These are phyloP conservation scores for Phytophthora foliorum DNA, from an alignment of 352 stramenopile genomes.

Conservation along the genomic window DNA sequence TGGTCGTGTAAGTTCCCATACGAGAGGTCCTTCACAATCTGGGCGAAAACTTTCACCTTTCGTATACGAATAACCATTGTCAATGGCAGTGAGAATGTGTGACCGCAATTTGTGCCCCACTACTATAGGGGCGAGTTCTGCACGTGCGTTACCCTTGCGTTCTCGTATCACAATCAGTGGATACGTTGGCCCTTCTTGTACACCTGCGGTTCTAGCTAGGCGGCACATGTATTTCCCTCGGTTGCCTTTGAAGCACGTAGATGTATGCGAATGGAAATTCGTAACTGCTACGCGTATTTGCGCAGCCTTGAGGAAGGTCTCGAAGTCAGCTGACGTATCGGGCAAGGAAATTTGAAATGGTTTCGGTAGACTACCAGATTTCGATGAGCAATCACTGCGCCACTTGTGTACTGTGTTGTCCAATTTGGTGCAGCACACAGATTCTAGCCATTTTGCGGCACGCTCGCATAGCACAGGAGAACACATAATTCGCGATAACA, in stretches of 20 bases:
- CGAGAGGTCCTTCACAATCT: slow-evolving; percentile 1
- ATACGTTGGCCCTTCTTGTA: background rate
- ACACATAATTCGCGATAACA: slow-evolving; percentile 25
- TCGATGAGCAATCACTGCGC: background rate
- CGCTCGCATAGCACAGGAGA: background rate
- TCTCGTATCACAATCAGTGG: slow-evolving; percentile 9
- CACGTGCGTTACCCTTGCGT: background rate
- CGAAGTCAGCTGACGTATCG: background rate
- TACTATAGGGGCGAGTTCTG: background rate
- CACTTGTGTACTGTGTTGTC: background rate
- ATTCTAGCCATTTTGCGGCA: slow-evolving; percentile 4
- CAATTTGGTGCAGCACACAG: background rate
- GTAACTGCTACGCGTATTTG: background rate
- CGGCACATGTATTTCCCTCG: slow-evolving; percentile 10
- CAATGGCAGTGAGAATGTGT: background rate
- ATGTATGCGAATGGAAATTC: slow-evolving; percentile 7
- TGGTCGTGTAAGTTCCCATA: slow-evolving; percentile 11
- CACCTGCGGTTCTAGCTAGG: background rate
- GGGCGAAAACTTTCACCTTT: background rate
- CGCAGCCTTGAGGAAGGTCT: background rate
- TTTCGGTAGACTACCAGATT: background rate
- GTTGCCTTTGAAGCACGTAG: slow-evolving; percentile 4
- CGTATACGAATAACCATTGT: background rate
- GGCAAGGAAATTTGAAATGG: background rate
- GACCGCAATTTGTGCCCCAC: background rate